Base-by-base conservation (phyloP, 2,329 filamentous ascomycete species). In the Aschersonia sp. region DNA sequence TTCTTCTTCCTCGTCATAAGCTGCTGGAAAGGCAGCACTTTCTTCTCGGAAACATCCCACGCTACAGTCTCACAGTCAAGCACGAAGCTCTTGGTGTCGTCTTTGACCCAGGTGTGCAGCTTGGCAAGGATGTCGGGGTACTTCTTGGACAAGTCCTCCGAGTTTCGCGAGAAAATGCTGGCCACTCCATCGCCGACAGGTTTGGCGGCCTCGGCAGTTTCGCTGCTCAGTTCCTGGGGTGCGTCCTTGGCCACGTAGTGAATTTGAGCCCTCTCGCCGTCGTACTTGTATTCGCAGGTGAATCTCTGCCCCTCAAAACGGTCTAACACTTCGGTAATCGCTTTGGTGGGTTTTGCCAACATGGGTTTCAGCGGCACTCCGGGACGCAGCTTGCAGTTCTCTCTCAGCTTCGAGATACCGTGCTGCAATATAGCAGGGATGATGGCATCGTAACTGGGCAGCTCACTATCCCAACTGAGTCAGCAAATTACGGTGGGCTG, bases 261-360 rank as follows among this genome's bases (percentile, higher is more conserved):
- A 45, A 98, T 97, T 62, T 98, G 92, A n/a, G 92, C 92, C 60
- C 92, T 77, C 65, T 98, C 92, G 45, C 92, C 92, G 58, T 98
- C 92, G 59, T 98, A 98, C 65, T 98, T 98, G 73, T 94, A 98
- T 63, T 98, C 92, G 67, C 92, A 98, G 1, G 92, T 97, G 59
- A 98, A 98, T 30, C 83, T 84, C 60, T 95, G 92, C 53, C 85
- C 81, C 61, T 97, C 92, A 54, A 98, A 98, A 5, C 92, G 85
- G 64, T 98, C 90, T 9, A 98, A 74, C 0, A 98, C 92, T 66
- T 98, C 92, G 1, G 89, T 95, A 57, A 98, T 95, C 5, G 92
- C 89, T 64, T 98, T 98, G 8, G 92, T 98, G 4, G 92, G 92
- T 59, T 97, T 97, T 22, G 92, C 92, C 69, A 98, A 74, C 92